These are phyloP conservation scores for Aspergillus sp. DNA, from an alignment of 2,329 filamentous ascomycete species.

Conservation along the genomic window DNA sequence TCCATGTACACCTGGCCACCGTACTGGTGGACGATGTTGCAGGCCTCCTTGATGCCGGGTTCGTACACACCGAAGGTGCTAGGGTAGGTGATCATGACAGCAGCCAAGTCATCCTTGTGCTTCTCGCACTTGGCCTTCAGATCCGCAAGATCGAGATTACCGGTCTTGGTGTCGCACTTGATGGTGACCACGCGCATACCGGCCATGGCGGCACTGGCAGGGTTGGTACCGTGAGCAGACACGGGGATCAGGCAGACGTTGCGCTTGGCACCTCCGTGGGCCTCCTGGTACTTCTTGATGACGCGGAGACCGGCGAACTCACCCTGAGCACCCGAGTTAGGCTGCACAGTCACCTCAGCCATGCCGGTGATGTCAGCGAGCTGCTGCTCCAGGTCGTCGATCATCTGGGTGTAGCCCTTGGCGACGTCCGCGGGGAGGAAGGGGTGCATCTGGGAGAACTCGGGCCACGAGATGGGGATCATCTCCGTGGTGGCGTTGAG, in stretches of 20 bases:
- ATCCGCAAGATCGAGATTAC: conserved; percentile 85
- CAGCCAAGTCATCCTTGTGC: conserved; percentile 78
- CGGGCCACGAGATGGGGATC: conserved; percentile 75
- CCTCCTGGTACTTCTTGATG: conserved; percentile 80
- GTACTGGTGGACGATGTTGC: conserved; percentile 77
- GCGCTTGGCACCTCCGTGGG: conserved; percentile 62
- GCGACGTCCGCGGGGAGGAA: conserved; percentile 65
- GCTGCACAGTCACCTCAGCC: conserved; percentile 83
- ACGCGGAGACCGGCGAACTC: conserved; percentile 88
- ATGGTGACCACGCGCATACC: conserved; percentile 91
- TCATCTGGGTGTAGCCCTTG: conserved; percentile 67
- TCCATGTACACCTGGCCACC: conserved; percentile 98
- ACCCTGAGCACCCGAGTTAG: conserved; percentile 93
- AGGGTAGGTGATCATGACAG: conserved; percentile 96
- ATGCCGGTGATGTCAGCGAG: conserved; percentile 84
- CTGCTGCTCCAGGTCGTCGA: conserved; percentile 70
- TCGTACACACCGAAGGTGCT: conserved; percentile 95
- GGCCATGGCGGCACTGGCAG: conserved; percentile 90
- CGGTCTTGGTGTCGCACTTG: conserved; percentile 83
- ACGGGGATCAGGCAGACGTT: conserved; percentile 94
- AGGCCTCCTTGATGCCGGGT: conserved; percentile 80
- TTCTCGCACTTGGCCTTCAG: conserved; percentile 85
- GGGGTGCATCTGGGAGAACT: conserved; percentile 78
- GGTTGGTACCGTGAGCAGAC: conserved; percentile 94
- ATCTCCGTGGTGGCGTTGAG: conserved; percentile 92